Evolutionary conservation across 352 stramenopile genomes (phyloP).

Genomic region (Phytophthora melonis): DNA sequence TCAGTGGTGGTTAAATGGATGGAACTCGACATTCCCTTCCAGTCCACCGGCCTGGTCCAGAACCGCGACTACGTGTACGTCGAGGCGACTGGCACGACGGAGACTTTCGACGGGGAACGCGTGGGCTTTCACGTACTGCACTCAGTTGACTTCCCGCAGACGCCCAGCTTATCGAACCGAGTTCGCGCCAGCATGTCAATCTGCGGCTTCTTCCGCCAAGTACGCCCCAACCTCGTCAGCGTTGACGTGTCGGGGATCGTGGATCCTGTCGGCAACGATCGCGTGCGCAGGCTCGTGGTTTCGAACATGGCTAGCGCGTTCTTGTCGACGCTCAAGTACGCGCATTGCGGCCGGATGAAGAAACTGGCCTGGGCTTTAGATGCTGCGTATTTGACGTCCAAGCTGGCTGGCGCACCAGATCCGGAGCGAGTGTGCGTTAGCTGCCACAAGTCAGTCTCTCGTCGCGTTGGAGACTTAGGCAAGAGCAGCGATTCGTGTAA

Average conservation of each 20-base stretch:
- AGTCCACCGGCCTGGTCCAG: slow-evolving; percentile 25
- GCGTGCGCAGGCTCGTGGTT: background rate
- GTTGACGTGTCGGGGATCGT: background rate
- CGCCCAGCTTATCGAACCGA: slow-evolving; percentile 35
- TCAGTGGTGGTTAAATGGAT: background rate
- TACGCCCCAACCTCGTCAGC: background rate
- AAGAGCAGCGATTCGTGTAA: slow-evolving; percentile 8
- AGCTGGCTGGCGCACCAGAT: background rate
- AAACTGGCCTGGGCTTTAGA: slow-evolving; percentile 4
- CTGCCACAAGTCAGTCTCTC: background rate
- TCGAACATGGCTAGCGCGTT: slow-evolving; percentile 5
- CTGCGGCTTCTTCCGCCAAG: slow-evolving; percentile 51
- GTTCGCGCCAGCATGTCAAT: slow-evolving; percentile 48
- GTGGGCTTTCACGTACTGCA: slow-evolving; percentile 22
- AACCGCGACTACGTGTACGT: slow-evolving; percentile 48
- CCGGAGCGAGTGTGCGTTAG: background rate
- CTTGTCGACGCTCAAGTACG: slow-evolving; percentile 18
- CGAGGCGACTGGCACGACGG: slow-evolving; percentile 21
- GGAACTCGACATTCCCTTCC: background rate
- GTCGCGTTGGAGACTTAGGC: slow-evolving; percentile 6
- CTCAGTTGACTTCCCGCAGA: slow-evolving; percentile 14
- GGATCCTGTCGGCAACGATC: background rate
- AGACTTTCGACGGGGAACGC: slow-evolving; percentile 22
- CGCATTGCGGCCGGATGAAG: slow-evolving; percentile 17
- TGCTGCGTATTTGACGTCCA: background rate